Base-by-base conservation (phyloP, 768 basidiomycete genomes). In the Tricholoma saponaceum region DNA sequence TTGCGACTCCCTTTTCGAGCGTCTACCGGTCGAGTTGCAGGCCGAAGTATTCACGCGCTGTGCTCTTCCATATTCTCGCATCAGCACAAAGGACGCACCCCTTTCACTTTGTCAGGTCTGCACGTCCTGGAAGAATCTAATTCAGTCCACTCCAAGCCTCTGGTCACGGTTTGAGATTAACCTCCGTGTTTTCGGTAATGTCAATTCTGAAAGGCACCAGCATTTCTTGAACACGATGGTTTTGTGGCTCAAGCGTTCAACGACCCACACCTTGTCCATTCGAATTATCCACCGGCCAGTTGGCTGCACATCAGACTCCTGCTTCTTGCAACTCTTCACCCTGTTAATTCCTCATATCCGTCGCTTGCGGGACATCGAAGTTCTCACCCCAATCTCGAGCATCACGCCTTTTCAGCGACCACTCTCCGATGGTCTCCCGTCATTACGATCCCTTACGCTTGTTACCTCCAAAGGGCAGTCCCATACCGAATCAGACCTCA, bases 111-210 rank as follows among this genome's bases (percentile, higher is more conserved):
- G 74, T 18, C 65, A 66, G 37, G 74, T 83, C 13, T 79, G 77
- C 58, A 66, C 66, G 2, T 57, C 68, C 2, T 83, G 82, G 82
- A 74, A 73, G 58, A 55, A 65, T 4, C 55, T 82, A 13, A 74
- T 69, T 23, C 50, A 70, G 14, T 64, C 66, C 6, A 76, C 76
- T 0, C 78, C 82, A 8, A 71, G 69, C 53, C 65, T 83, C 23
- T 83, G 82, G 82, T 74, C 76, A 13, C 72, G 76, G 0, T 76
- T 83, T 55, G 66, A 70, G 54, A 60, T 79, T 58, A 66, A 73
- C 20, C 59, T 74, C 28, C 52, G 60, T 33, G 65, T 61, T 55
- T 64, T 60, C 22, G 60, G 56, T 30, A 50, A 54, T 23, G 47
- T 54, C 33, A 51, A 32, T 51, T 62, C 55, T 4, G 22, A 46